A percentile compares a stretch with the other conserved stretches of the same genome.
Evolutionary conservation across 768 basidiomycete genomes (phyloP).

Genomic region (Rhodosporidiobolus odoratus): DNA sequence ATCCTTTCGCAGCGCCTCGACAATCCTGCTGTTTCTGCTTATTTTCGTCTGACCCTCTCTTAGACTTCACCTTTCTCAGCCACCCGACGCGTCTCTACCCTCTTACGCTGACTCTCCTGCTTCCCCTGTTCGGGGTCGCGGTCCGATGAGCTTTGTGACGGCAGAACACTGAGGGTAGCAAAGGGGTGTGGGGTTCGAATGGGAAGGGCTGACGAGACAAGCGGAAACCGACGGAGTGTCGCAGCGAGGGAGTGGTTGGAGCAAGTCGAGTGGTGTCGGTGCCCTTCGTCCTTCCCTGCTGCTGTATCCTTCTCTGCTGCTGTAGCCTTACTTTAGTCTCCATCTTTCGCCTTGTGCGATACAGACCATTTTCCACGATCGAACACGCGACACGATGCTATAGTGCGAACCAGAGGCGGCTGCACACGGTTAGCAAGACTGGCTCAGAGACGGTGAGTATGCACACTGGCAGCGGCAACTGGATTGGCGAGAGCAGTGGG

Average conservation of each 20-base stretch:
- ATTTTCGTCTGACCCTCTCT: neutral
- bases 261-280: neutral
- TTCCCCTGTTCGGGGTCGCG: neutral
- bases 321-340: neutral
- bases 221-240: no score
- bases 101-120: neutral
- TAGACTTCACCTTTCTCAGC: neutral
- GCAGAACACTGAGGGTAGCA: neutral
- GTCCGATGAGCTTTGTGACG: conserved; percentile 12
- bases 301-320: no score
- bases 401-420: no score
- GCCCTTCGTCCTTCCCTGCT: neutral
- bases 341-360: neutral
- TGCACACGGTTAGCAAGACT: no score
- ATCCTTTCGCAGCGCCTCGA: neutral
- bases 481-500: no score
- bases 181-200: neutral
- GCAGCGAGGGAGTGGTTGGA: neutral
- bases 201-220: neutral
- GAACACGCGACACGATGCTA: no score
- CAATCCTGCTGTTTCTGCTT: neutral
- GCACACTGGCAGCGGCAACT: no score
- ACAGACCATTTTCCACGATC: neutral
- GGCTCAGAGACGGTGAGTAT: no score
- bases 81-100: neutral